Base-by-base conservation (phyloP, 176 grass and related monocot genomes). In the Calamus simplicifolius region DNA sequence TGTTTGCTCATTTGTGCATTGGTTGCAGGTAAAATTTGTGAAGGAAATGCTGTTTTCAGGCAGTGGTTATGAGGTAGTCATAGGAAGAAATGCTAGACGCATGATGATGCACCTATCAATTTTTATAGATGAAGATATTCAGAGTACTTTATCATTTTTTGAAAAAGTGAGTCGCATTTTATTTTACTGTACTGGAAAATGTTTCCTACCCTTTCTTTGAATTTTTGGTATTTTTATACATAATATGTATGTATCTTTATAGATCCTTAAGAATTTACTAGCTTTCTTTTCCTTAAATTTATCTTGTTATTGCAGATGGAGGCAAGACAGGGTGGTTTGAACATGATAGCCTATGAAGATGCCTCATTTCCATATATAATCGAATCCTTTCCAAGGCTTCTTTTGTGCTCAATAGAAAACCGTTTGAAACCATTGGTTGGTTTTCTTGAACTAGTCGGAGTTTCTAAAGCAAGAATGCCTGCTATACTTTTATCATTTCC, bases 371-470 rank as follows among this genome's bases (percentile, higher is more conserved):
- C 87, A 0, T 84, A 85, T 60, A 64, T 97, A 51, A 82, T 91
- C 15, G 87, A 97, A 82, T 87, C 87, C 66, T 97, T 88, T 85
- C 87, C 92, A 59, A 85, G 79, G 86, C 73, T 88, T 57, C 80
- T 97, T 66, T 74, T 77, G 51, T 72, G 71, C 35, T 82, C 87
- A 56, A 75, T 79, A 59, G 72, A 85, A 31, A 71, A 75, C 48
- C 83, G 88, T 91, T 79, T 97, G 8, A 70, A 82, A 48, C 62
- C 78, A 29, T 77, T 91, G 58, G 56, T 82, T 66, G 50, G 25
- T 56, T 86, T 86, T 73, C 79, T 78, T 48, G 51, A 68, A 56
- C 51, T 30, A 21, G 27, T 68, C 16, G 65, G 65, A 38, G 27
- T 68, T 19, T 29, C 65, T 12, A 16, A 56, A 55, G 65, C 28